Conservation (phyloP, 2,329 filamentous ascomycete species). For the Pestalotiopsis sp. region DNA sequence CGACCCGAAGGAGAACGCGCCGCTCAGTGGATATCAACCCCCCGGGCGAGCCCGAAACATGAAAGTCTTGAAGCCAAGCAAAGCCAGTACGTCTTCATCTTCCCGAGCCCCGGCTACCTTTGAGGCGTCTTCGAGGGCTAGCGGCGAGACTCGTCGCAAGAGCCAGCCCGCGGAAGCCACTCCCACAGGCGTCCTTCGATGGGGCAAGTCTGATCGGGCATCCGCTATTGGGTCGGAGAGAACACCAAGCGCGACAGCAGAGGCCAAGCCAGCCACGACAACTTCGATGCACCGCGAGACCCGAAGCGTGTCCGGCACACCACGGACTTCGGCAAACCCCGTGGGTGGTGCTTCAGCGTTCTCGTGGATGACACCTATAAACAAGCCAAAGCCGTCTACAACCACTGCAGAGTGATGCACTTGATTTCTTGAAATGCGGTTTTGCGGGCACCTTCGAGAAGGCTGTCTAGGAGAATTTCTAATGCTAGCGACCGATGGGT, state of each 20-base stretch:
- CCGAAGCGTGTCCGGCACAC: slow-evolving; percentile 43
- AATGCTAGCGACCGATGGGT: not conserved
- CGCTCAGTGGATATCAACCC: slow-evolving; percentile 71
- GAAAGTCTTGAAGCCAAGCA: slow-evolving; percentile 86
- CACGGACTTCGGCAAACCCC: slow-evolving; percentile 71
- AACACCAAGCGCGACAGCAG: slow-evolving; percentile 40
- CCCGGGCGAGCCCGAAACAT: slow-evolving; percentile 71
- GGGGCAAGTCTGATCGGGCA: slow-evolving; percentile 55
- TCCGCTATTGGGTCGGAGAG: slow-evolving; percentile 42
- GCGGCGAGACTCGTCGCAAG: slow-evolving; percentile 56
- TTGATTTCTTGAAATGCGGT: not conserved
- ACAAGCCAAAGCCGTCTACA: slow-evolving; percentile 46
- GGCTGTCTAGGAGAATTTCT: not conserved
- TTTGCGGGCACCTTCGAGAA: not conserved
- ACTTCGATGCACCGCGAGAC: slow-evolving; percentile 34
- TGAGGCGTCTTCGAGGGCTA: slow-evolving; percentile 51
- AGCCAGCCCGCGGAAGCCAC: slow-evolving; percentile 43
- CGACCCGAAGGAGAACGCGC: slow-evolving; percentile 57
- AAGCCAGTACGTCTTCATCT: slow-evolving; percentile 58
- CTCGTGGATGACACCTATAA: slow-evolving; percentile 76
- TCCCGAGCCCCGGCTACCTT: slow-evolving; percentile 54
- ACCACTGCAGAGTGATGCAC: slow-evolving; percentile 31
- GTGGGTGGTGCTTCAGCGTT: slow-evolving; percentile 93
- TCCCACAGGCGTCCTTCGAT: slow-evolving; percentile 38
- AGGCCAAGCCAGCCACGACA: slow-evolving; percentile 28